Evolutionary conservation across 1,284 basidiomycete species (phyloP).

Genomic region (Sanguinoderma infundibulare): DNA sequence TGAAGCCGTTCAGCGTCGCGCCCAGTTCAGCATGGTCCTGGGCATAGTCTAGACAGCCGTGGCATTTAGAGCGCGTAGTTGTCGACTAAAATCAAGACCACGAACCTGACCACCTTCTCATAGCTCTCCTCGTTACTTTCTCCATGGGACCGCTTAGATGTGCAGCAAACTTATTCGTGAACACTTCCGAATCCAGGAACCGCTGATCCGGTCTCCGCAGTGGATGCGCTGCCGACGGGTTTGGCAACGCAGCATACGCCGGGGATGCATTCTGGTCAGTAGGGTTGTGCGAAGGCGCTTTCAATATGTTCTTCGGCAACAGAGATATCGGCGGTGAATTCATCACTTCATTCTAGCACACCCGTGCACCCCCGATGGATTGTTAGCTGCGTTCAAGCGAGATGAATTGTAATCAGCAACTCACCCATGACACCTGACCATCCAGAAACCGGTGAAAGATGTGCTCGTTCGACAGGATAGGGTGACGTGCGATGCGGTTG

Average conservation of each 20-base stretch:
- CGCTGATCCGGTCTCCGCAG: slow-evolving; percentile 90
- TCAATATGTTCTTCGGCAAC: slow-evolving; percentile 94
- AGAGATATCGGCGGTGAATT: slow-evolving; percentile 90
- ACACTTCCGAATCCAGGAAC: slow-evolving; percentile 95
- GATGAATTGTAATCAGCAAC: slow-evolving; percentile 25
- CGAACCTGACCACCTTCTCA: slow-evolving; percentile 93
- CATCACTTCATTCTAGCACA: slow-evolving; percentile 79
- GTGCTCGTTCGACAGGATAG: slow-evolving; percentile 92
- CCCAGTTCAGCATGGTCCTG: slow-evolving; percentile 96
- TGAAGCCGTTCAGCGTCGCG: slow-evolving; percentile 95
- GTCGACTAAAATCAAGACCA: slow-evolving; percentile 6
- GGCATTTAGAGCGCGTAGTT: neutral
- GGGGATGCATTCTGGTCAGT: slow-evolving; percentile 77
- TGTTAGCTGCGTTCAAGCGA: neutral
- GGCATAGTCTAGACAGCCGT: slow-evolving; percentile 67
- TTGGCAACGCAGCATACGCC: slow-evolving; percentile 86
- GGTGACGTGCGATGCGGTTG: slow-evolving; percentile 88
- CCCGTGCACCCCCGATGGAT: neutral
- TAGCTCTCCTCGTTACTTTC: slow-evolving; percentile 89
- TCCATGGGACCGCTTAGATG: slow-evolving; percentile 94
- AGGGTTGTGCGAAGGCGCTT: slow-evolving; percentile 94
- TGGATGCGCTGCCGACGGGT: slow-evolving; percentile 86
- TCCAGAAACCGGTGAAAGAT: slow-evolving; percentile 96
- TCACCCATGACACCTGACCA: slow-evolving; percentile 94
- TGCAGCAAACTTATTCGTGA: slow-evolving; percentile 94